Percentiles rank a stretch among this genome's conserved stretches.
phyloP scores from a whole-genome alignment of 306 rosid genomes.

The Boehmeria nivea region DNA sequence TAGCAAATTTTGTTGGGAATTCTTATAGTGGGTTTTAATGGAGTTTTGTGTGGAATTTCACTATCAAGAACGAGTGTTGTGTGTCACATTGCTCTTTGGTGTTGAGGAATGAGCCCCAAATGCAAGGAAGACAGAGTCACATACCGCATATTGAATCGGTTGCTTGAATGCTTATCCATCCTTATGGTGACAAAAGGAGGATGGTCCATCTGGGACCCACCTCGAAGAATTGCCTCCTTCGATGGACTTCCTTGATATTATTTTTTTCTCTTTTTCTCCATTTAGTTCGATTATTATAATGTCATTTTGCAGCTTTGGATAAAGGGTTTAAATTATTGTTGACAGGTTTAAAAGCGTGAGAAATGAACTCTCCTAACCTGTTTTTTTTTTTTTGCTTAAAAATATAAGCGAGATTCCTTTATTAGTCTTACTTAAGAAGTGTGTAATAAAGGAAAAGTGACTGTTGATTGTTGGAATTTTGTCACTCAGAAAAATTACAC shows the following conservation, averaged over 20 bases:
- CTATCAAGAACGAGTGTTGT: not conserved
- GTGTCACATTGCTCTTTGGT: slow-evolving; percentile 24
- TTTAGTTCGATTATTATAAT: too few relatives aligned
- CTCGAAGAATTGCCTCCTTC: slow-evolving; percentile 21
- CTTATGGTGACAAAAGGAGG: slow-evolving; percentile 26
- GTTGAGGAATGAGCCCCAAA: too few relatives aligned
- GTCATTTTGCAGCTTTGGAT: too few relatives aligned
- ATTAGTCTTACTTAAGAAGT: too few relatives aligned
- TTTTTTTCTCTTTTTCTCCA: slow-evolving; percentile 15
- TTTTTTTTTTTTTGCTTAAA: too few relatives aligned
- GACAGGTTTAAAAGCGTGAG: too few relatives aligned
- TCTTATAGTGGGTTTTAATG: slow-evolving; percentile 41
- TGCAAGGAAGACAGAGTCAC: not conserved
- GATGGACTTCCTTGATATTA: slow-evolving; percentile 15
- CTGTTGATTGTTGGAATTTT: too few relatives aligned
- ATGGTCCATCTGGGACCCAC: slow-evolving; percentile 25
- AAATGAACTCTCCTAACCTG: too few relatives aligned
- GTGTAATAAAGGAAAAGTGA: too few relatives aligned
- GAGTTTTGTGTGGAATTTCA: slow-evolving; percentile 39
- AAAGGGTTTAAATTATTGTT: too few relatives aligned
- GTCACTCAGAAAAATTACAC: too few relatives aligned
- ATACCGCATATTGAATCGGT: not conserved
- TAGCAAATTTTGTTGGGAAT: not conserved
- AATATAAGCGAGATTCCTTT: too few relatives aligned
- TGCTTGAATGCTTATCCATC: slow-evolving; percentile 38